Conservation (phyloP, 495 filamentous ascomycete species). For the Tuber indicum region DNA sequence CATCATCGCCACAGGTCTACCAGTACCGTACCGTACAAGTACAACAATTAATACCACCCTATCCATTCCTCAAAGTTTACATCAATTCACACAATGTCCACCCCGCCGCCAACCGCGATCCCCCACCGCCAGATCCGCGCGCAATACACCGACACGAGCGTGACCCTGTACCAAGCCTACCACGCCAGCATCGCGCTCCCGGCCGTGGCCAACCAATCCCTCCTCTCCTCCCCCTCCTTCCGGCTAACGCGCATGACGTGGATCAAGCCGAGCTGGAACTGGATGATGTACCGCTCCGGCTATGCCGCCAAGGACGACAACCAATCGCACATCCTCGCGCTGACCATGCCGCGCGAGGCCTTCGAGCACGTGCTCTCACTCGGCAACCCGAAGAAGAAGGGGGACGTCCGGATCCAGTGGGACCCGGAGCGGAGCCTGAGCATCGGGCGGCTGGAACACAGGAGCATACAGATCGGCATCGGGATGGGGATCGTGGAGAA, state of each 20-base stretch:
- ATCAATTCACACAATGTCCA: background rate
- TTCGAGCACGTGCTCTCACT: slow-evolving; percentile 46
- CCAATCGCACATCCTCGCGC: slow-evolving; percentile 53
- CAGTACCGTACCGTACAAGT: too few species aligned
- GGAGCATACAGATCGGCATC: slow-evolving; percentile 59
- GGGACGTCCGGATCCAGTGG: slow-evolving; percentile 56
- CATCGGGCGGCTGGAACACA: slow-evolving; percentile 46
- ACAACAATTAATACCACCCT: too few species aligned
- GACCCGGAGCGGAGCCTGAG: slow-evolving; percentile 53
- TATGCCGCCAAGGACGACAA: slow-evolving; percentile 50
- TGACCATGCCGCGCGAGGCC: slow-evolving; percentile 47
- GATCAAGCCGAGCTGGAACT: slow-evolving; percentile 60
- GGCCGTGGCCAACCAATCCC: slow-evolving; percentile 50
- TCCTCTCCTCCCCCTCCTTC: slow-evolving; percentile 52
- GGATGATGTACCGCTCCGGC: slow-evolving; percentile 57
- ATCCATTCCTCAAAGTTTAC: too few species aligned
- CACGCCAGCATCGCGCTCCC: slow-evolving; percentile 49
- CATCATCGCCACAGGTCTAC: background rate
- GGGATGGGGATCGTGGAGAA: slow-evolving; percentile 43
- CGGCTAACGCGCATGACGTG: slow-evolving; percentile 56
- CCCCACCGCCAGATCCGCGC: slow-evolving; percentile 55
- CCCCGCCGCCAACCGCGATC: background rate
- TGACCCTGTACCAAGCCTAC: slow-evolving; percentile 63
- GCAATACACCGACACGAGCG: slow-evolving; percentile 46
- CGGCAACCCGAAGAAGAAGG: slow-evolving; percentile 39